phyloP scores from a whole-genome alignment of 2,329 filamentous ascomycete genomes.

The Colletotrichum phormii region DNA sequence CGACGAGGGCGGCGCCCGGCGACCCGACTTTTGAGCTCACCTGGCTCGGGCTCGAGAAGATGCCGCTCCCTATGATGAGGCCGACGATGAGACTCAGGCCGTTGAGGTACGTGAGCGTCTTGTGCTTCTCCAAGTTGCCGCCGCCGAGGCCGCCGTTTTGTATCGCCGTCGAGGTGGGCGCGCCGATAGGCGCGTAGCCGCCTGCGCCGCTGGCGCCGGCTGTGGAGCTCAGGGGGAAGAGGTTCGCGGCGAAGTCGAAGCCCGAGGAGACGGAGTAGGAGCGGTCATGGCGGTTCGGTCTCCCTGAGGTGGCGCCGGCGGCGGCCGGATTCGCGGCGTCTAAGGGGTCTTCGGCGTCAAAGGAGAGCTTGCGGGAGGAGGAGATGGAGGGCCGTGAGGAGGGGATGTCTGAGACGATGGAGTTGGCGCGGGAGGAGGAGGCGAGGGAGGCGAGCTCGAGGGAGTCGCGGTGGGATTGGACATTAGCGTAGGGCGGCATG shows the following conservation, averaged over 20 bases:
- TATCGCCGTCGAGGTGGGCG: conserved; percentile 57
- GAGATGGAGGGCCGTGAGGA: conserved; percentile 87
- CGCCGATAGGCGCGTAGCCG: conserved; percentile 88
- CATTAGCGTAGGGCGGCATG: conserved; percentile 55
- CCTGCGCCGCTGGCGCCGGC: conserved; percentile 68
- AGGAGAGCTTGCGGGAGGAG: conserved; percentile 91
- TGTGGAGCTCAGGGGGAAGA: conserved; percentile 92
- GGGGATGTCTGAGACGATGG: conserved; percentile 69
- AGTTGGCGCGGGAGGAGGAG: conserved; percentile 77
- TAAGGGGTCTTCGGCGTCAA: conserved; percentile 87
- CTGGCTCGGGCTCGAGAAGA: conserved; percentile 94
- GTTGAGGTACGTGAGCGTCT: conserved; percentile 94
- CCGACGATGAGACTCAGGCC: conserved; percentile 91
- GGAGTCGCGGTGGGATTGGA: conserved; percentile 77
- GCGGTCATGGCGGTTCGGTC: conserved; percentile 64
- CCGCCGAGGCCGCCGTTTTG: conserved; percentile 72
- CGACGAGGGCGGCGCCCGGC: conserved; percentile 87
- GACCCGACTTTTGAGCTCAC: conserved; percentile 94
- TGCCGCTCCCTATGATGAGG: conserved; percentile 94
- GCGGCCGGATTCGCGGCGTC: conserved; percentile 68
- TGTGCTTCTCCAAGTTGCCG: conserved; percentile 91
- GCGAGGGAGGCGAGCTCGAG: conserved; percentile 96
- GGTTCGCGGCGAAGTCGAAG: conserved; percentile 93
- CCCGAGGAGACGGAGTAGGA: conserved; percentile 92
- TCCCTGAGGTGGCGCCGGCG: conserved; percentile 43